These are phyloP conservation scores for Vitis labrusca DNA, from an alignment of 164 flowering plant species.

Conservation along the genomic window DNA sequence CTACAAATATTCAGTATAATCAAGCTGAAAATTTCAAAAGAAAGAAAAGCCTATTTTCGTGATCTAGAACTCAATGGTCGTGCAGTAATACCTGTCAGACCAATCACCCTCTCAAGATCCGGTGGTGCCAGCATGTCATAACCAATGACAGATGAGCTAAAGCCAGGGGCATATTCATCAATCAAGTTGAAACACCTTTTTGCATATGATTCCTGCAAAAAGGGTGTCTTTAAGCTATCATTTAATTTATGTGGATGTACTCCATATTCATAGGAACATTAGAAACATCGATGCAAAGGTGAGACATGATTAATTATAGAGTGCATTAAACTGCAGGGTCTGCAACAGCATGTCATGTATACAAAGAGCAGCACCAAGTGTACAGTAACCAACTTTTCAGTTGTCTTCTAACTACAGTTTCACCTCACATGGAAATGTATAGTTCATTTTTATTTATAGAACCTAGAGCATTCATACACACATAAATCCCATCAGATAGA, in stretches of 20 bases:
- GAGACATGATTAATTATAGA: not conserved
- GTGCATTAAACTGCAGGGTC: too few species aligned
- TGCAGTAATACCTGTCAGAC: slow-evolving; percentile 65
- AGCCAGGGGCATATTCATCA: slow-evolving; percentile 94
- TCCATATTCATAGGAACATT: not conserved
- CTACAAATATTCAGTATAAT: too few species aligned
- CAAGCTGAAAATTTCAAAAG: too few species aligned
- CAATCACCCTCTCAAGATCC: slow-evolving; percentile 88
- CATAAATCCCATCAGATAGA: not conserved
- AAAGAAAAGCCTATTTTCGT: too few species aligned
- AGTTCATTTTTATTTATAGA: not conserved
- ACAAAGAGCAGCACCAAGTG: too few species aligned
- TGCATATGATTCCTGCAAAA: slow-evolving; percentile 75
- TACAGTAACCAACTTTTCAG: too few species aligned
- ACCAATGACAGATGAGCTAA: slow-evolving; percentile 79
- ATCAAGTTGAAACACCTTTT: slow-evolving; percentile 78
- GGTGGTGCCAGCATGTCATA: slow-evolving; percentile 98
- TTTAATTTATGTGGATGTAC: too few species aligned
- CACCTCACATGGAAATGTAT: too few species aligned
- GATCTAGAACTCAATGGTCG: too few species aligned
- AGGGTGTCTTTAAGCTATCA: too few species aligned
- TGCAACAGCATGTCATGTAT: too few species aligned
- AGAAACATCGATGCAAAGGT: not conserved
- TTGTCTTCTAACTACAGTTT: too few species aligned
- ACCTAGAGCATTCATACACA: not conserved